Base-by-base conservation (phyloP, 768 basidiomycete genomes). In the Hydnum rufescens region DNA sequence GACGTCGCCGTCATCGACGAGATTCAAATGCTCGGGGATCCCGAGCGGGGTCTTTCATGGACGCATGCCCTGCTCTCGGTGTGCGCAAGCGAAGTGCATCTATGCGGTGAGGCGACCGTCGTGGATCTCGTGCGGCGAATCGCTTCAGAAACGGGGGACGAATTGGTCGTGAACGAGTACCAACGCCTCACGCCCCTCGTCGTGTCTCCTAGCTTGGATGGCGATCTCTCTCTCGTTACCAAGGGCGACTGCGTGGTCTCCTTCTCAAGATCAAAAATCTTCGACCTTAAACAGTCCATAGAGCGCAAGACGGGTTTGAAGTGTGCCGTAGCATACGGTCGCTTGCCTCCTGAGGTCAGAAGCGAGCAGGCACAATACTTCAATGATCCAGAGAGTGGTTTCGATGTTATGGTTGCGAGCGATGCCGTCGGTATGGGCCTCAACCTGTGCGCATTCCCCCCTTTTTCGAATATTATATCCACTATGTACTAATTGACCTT, bases 391-490 rank as follows among this genome's bases (percentile, higher is more conserved):
- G 61, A 75, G 39, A 85, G 80, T n/a, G 80, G 77, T 1, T 85
- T 83, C 60, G 84, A 93, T 58, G 80, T 97, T 2, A 71, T 99
- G 39, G 76, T 97, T 18, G 93, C 87, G 1, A 90, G 85, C 59
- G 95, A 99, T 60, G 89, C 90, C 0, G 80, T 96, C 48, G 90
- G 95, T 1, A 92, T 99, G 89, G 95, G 95, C 0, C 71, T 99
- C 22, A 97, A 99, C 62, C 66, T 99, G 95, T 96, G 63, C 42
- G 83, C 68, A 3, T 19, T 6, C 19, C 26, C 19, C 49, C 29
- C 44, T 19, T 51, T 25, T 25, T 3, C 26, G 36, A 16, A n/a
- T n/a, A n/a, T n/a, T n/a, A n/a, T n/a, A n/a, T n/a, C n/a, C n/a
- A n/a, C n/a, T n/a, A n/a, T n/a, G n/a, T 28, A 22, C n/a, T 51